Base-by-base conservation (phyloP, 2,329 filamentous ascomycete genomes). In the Nigrospora oryzae region DNA sequence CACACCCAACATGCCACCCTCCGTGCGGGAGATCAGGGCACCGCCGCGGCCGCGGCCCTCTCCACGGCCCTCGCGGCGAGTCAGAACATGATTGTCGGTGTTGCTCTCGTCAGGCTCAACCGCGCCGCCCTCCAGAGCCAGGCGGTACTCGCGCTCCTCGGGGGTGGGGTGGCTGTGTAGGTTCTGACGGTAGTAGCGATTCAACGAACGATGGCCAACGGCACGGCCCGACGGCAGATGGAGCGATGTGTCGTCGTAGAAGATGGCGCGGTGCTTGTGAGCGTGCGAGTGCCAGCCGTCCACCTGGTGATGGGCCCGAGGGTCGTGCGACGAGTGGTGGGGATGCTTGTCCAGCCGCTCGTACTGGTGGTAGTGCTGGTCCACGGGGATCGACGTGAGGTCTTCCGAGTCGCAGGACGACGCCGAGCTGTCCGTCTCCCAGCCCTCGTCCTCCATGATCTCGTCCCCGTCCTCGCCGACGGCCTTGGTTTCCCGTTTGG, bases 361-460 rank as follows among this genome's bases (percentile, higher is more conserved):
- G 61, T 85, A 87, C 51, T 86, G 82, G 55, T 85, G 78, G 40
- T 79, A 73, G 52, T 81, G 79, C 38, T 80, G 75, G 51, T 91
- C 86, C 31, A 88, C 83, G 2, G 86, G 86, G 8, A 94, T 81
- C 10, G 85, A 81, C 5, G 82, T 85, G 36, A 94, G 79, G 54
- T 95, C 89, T 44, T 86, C 86, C 1, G 89, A 93, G 52, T 90
- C 88, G 33, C 94, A 75, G 11, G 89, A 94, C 1, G 90, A 95
- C n/a, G 78, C 84, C 11, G 86, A 89, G 52, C 84, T 89, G 62
- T 97, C 93, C 1, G 90, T 96, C 67, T 98, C 93, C 91, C 93
- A 97, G 38, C 88, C 89, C 37, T 91, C 89, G 6, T 83, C 81
- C 12, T 75, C 71, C 56, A 75, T 71, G 14, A 74, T 69, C 38